These are phyloP conservation scores for Fusarium sp. DNA, from an alignment of 2,329 filamentous ascomycete genomes.

Conservation along the genomic window DNA sequence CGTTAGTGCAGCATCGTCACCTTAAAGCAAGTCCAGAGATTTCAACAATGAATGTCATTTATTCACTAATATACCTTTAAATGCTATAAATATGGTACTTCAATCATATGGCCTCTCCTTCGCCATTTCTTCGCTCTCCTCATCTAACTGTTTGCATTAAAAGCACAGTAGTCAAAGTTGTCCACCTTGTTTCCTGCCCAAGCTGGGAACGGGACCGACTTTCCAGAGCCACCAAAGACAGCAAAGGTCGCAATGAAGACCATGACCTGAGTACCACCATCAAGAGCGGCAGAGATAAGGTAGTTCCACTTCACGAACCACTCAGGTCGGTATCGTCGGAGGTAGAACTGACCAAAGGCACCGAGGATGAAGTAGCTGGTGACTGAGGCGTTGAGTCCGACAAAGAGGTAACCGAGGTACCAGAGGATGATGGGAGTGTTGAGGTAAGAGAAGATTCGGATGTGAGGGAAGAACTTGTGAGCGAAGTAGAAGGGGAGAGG, in stretches of 20 bases:
- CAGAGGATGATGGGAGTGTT: conserved; percentile 59
- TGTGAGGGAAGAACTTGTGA: conserved; percentile 51
- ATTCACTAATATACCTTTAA: background rate
- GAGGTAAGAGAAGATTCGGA: conserved; percentile 53
- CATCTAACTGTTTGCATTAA: background rate
- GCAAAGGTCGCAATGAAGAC: conserved; percentile 65
- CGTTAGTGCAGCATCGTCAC: no score
- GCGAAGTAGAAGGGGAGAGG: conserved; percentile 48
- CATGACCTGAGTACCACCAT: conserved; percentile 59
- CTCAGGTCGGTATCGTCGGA: conserved; percentile 60
- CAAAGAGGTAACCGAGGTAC: conserved; percentile 16
- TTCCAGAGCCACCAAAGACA: conserved; percentile 62
- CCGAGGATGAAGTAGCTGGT: conserved; percentile 61
- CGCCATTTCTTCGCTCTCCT: background rate
- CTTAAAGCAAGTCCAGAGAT: background rate
- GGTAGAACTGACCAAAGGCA: conserved; percentile 61
- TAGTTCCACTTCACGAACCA: conserved; percentile 65
- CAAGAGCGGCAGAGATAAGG: conserved; percentile 60
- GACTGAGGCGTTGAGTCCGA: conserved; percentile 58
- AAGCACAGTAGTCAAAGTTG: conserved; percentile 11
- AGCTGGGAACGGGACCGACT: conserved; percentile 54
- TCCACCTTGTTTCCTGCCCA: conserved; percentile 64
- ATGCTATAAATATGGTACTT: background rate
- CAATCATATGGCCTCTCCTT: background rate
- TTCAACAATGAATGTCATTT: background rate